These are phyloP conservation scores for Luffa aegyptiaca DNA, from an alignment of 306 rosid genomes.

Conservation along the genomic window DNA sequence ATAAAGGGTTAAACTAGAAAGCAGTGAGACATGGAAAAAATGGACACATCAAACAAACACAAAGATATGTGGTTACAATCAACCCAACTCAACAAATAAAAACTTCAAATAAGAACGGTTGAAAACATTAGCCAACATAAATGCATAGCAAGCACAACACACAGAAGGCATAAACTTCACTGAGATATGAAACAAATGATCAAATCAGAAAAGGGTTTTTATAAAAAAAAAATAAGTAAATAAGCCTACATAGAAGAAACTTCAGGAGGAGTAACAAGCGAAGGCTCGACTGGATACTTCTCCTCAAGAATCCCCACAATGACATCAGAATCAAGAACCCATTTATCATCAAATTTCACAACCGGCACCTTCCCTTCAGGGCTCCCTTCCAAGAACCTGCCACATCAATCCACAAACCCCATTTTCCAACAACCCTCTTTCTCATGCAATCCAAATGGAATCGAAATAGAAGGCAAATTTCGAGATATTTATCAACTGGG, in stretches of 20 bases:
- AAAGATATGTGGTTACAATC: not conserved
- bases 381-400: conserved; percentile 62
- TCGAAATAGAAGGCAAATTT: not conserved
- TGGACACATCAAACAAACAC: not conserved
- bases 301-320: conserved; percentile 60
- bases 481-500: conserved; percentile 49
- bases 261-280: conserved; percentile 53
- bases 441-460: not conserved
- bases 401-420: conserved; percentile 11
- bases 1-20: not conserved
- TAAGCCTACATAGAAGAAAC: conserved; percentile 55
- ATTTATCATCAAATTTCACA: conserved; percentile 55
- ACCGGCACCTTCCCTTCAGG: conserved; percentile 91
- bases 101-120: not conserved
- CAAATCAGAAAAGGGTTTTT: not conserved
- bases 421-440: not conserved
- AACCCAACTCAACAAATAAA: not conserved
- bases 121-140: not conserved
- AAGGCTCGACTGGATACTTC: conserved; percentile 47
- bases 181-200: not conserved
- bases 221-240: too few species aligned
- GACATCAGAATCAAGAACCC: conserved; percentile 87
- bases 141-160: not conserved
- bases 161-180: not conserved
- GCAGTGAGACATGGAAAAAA: not conserved